Conservation (phyloP, 2,329 filamentous ascomycete species). For the Fusarium foetens region DNA sequence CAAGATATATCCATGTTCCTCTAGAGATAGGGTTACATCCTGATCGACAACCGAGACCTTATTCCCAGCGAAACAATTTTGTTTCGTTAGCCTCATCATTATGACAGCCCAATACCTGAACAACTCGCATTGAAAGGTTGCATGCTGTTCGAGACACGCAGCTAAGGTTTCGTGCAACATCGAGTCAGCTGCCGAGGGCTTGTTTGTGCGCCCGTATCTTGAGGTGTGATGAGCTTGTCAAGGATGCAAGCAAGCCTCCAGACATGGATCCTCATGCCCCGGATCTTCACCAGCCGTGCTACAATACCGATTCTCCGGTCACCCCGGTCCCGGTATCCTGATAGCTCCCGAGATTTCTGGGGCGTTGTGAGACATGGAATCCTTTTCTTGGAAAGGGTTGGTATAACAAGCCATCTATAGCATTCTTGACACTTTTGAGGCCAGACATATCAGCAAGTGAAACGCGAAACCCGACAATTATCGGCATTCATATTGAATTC, state of each 20-base stretch:
- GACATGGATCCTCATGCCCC: conserved; percentile 16
- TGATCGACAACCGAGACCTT: conserved; percentile 30
- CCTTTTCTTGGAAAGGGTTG: conserved; percentile 3
- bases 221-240: conserved; percentile 2
- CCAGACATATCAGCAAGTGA: conserved; percentile 5
- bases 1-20: conserved; percentile 23
- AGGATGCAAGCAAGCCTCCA: background rate
- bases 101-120: background rate
- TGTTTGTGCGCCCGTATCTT: background rate
- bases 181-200: background rate
- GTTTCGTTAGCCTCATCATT: conserved; percentile 10
- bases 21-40: conserved; percentile 35
- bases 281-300: conserved; percentile 9
- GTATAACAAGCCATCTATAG: conserved; percentile 3
- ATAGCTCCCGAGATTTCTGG: conserved; percentile 2
- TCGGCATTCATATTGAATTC: conserved; percentile 1
- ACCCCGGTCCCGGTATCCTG: conserved; percentile 11
- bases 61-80: background rate
- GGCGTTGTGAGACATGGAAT: conserved; percentile 29
- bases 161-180: conserved; percentile 10
- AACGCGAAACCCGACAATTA: conserved; percentile 9
- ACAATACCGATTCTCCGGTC: conserved; percentile 26
- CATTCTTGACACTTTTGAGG: background rate
- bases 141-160: background rate
- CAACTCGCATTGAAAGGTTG: background rate